Evolutionary conservation across 257 asterid species (phyloP).

Genomic region (Solanum commersonii): DNA sequence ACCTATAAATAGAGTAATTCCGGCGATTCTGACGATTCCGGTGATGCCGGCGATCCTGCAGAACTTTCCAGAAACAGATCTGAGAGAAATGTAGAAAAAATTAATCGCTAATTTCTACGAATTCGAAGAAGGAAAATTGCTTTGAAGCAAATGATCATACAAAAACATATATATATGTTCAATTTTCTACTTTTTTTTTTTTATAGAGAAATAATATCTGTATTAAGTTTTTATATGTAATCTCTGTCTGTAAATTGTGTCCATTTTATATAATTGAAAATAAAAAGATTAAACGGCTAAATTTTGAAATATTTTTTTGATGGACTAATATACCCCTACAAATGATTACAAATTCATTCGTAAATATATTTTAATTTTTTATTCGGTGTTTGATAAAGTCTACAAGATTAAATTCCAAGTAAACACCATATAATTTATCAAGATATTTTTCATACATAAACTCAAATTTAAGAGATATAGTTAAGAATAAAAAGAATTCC

Average conservation of each 20-base stretch:
- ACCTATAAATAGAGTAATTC: neutral
- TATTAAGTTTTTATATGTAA: neutral
- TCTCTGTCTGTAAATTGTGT: neutral
- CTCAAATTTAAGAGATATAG: too few species aligned
- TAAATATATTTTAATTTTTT: neutral
- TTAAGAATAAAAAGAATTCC: too few species aligned
- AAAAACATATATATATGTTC: neutral
- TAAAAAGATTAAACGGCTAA: neutral
- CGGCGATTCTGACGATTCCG: neutral
- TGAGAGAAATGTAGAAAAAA: slow-evolving; percentile 2
- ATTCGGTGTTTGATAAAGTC: neutral
- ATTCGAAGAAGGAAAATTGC: neutral
- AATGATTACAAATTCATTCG: neutral
- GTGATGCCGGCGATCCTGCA: neutral
- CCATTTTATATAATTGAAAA: neutral
- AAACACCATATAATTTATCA: too few species aligned
- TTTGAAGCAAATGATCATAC: slow-evolving; percentile 5
- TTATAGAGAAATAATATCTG: slow-evolving; percentile 9
- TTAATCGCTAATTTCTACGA: neutral
- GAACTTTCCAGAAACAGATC: slow-evolving; percentile 8
- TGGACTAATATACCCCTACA: neutral
- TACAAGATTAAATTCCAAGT: neutral
- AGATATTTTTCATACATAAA: neutral
- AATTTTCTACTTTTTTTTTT: slow-evolving; percentile 15
- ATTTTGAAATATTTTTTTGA: neutral